These are phyloP conservation scores for Pythium diclinum DNA, from an alignment of 352 stramenopile genomes.

Conservation along the genomic window DNA sequence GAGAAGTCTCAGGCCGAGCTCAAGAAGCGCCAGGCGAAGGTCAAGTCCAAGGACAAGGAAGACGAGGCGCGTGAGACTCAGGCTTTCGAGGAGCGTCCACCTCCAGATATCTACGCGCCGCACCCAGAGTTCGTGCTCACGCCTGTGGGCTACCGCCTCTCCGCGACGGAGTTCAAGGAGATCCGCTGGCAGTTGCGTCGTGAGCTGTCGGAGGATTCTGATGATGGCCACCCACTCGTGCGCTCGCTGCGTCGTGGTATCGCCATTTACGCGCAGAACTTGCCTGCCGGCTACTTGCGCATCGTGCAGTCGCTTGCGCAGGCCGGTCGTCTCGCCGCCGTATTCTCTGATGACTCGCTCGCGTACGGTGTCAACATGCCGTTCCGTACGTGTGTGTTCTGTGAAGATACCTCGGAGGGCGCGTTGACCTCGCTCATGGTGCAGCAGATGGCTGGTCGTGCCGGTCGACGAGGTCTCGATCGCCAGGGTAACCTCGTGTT, in stretches of 20 bases:
- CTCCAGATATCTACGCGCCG: constrained; percentile 93
- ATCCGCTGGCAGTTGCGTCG: constrained; percentile 86
- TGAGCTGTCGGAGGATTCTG: constrained; percentile 76
- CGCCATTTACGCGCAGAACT: constrained; percentile 98
- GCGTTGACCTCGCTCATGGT: constrained; percentile 96
- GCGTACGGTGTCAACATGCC: constrained; percentile 99
- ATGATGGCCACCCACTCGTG: constrained; percentile 78
- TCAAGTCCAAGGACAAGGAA: constrained; percentile 91
- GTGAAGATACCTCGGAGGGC: constrained; percentile 93
- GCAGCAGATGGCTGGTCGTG: constrained; percentile 98
- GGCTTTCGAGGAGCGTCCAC: constrained; percentile 77
- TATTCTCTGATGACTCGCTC: constrained; percentile 97
- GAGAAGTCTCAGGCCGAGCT: constrained; percentile 86
- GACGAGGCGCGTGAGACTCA: constrained; percentile 78
- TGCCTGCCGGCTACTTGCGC: constrained; percentile 94
- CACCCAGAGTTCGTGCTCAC: constrained; percentile 98
- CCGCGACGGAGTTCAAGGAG: constrained; percentile 89
- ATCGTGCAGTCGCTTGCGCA: constrained; percentile 96
- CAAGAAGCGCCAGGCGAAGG: constrained; percentile 93
- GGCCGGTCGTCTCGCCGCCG: constrained; percentile 95
- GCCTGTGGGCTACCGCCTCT: constrained; percentile 91
- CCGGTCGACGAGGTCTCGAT: constrained; percentile 96
- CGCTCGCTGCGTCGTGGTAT: constrained; percentile 94
- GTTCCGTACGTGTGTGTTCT: constrained; percentile 98
- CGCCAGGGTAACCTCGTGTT: constrained; percentile 97